phyloP scores from a whole-genome alignment of 164 flowering plant species.

The Vitis vinifera region DNA sequence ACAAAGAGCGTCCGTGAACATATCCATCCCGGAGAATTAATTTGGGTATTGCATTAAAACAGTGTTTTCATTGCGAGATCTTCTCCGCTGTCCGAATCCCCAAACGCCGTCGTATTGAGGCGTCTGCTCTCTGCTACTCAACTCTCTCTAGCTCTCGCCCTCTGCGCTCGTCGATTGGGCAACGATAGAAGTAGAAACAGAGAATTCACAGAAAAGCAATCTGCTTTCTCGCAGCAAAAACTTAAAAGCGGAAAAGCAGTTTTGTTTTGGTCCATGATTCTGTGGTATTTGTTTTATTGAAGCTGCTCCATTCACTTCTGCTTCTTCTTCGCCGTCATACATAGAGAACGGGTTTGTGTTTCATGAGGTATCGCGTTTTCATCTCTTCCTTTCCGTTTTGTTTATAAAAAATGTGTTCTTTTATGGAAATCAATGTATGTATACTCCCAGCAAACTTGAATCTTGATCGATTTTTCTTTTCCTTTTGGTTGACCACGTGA shows the following conservation, averaged over 20 bases:
- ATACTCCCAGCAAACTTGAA: too few relatives aligned
- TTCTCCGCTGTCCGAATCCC: conserved; percentile 18
- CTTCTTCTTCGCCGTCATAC: background rate
- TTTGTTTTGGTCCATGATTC: background rate
- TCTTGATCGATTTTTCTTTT: too few relatives aligned
- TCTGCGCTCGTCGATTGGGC: background rate
- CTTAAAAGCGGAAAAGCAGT: background rate
- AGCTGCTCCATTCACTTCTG: background rate
- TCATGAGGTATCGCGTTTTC: too few relatives aligned
- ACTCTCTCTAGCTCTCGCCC: background rate
- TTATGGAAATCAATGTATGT: too few relatives aligned
- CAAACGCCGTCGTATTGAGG: background rate
- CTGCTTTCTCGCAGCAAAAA: conserved; percentile 4
- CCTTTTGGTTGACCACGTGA: too few relatives aligned
- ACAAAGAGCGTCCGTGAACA: background rate
- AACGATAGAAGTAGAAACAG: background rate
- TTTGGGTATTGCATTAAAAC: background rate
- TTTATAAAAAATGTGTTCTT: too few relatives aligned
- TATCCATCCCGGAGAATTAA: too few relatives aligned
- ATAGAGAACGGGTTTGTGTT: background rate
- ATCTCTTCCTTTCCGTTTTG: too few relatives aligned
- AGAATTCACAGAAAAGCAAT: background rate
- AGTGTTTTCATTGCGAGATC: conserved; percentile 4
- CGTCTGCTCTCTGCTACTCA: background rate
- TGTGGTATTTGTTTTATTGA: background rate